phyloP scores from a whole-genome alignment of 2,329 filamentous ascomycete genomes.

The Talaromyces sp. region DNA sequence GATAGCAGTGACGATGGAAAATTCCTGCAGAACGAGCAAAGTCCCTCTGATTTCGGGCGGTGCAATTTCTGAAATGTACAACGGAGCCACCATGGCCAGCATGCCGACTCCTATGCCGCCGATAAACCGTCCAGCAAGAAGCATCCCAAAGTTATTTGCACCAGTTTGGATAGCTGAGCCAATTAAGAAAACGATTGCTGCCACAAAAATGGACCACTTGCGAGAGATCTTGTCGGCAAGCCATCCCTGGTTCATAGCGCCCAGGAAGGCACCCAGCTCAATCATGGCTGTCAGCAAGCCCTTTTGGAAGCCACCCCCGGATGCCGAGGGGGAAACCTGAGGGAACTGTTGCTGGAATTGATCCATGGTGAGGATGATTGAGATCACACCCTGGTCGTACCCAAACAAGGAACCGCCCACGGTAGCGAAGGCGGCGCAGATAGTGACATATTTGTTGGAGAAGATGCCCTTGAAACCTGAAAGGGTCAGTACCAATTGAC shows the following conservation, averaged over 20 bases:
- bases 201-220: constrained; percentile 36
- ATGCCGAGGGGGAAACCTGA: constrained; percentile 35
- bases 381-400: constrained; percentile 45
- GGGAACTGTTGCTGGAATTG: constrained; percentile 47
- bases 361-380: constrained; percentile 49
- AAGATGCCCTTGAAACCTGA: constrained; percentile 45
- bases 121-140: constrained; percentile 21
- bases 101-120: constrained; percentile 9
- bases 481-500: too few relatives aligned
- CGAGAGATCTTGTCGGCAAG: constrained; percentile 44
- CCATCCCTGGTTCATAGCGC: constrained; percentile 46
- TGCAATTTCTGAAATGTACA: constrained; percentile 45
- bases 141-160: constrained; percentile 20
- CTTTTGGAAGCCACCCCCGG: constrained; percentile 37
- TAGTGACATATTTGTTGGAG: constrained; percentile 46
- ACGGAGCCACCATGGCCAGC: constrained; percentile 34
- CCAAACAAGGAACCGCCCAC: constrained; percentile 49
- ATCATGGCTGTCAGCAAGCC: constrained; percentile 52
- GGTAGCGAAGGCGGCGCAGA: constrained; percentile 49
- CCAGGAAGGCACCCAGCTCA: constrained; percentile 47
- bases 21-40: constrained; percentile 39
- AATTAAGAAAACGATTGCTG: constrained; percentile 34
- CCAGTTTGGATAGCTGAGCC: constrained; percentile 40
- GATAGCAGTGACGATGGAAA: constrained; percentile 38
- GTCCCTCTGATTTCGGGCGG: constrained; percentile 42